phyloP scores from a whole-genome alignment of 257 asterid species.

The Scutellaria minor region DNA sequence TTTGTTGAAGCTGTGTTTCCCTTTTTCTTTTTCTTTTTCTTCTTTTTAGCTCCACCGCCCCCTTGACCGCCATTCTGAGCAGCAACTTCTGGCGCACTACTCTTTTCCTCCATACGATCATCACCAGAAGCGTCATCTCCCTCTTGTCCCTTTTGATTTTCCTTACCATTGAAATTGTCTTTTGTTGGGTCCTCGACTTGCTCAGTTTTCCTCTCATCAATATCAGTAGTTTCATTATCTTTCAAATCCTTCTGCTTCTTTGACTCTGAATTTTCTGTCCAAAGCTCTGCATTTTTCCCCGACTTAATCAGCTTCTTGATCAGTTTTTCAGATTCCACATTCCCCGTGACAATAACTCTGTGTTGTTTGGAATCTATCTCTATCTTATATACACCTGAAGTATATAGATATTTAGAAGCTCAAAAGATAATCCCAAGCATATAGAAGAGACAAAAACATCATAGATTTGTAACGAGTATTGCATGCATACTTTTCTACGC shows the following conservation, averaged over 20 bases:
- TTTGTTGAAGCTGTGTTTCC: constrained; percentile 32
- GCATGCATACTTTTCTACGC: neutral
- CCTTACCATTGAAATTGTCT: constrained; percentile 35
- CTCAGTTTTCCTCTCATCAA: constrained; percentile 31
- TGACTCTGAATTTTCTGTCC: constrained; percentile 43
- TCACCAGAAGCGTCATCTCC: constrained; percentile 39
- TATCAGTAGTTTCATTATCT: constrained; percentile 30
- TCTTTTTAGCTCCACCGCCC: constrained; percentile 45
- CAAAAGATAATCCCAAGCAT: neutral
- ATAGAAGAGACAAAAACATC: neutral
- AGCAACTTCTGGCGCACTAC: constrained; percentile 30
- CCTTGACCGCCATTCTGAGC: constrained; percentile 37
- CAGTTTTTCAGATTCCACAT: constrained; percentile 59
- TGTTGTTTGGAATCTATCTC: constrained; percentile 68
- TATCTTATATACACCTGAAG: constrained; percentile 63
- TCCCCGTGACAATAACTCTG: constrained; percentile 59
- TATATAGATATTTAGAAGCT: neutral
- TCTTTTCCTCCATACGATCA: constrained; percentile 38
- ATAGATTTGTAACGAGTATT: neutral
- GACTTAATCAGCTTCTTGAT: constrained; percentile 60
- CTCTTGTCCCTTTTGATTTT: constrained; percentile 10
- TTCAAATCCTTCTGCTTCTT: constrained; percentile 35
- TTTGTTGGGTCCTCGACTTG: constrained; percentile 37
- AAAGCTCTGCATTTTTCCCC: constrained; percentile 64
- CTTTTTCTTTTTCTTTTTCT: constrained; percentile 58